Conservation (phyloP, 352 stramenopile genomes). For the Phytophthora colocasiae region DNA sequence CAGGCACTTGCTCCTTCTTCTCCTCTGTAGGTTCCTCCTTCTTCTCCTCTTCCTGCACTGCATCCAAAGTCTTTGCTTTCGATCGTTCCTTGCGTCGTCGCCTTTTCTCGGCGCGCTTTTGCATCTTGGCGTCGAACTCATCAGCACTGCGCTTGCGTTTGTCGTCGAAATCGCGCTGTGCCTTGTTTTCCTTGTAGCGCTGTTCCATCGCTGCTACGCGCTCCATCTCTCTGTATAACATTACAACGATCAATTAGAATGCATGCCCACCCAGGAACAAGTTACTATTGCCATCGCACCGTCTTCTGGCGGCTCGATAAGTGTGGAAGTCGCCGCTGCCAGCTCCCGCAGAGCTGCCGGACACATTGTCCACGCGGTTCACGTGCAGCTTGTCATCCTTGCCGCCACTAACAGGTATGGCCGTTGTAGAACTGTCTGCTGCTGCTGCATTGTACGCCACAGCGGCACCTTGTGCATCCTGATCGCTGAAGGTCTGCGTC, state of each 20-base stretch:
- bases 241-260: neutral
- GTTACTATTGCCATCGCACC: conserved; percentile 35
- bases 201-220: conserved; percentile 92
- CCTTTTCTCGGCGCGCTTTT: conserved; percentile 83
- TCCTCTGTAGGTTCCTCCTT: conserved; percentile 35
- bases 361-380: conserved; percentile 95
- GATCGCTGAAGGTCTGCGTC: conserved; percentile 86
- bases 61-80: conserved; percentile 53
- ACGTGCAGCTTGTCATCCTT: conserved; percentile 50
- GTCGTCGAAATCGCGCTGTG: conserved; percentile 70
- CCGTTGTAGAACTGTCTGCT: neutral
- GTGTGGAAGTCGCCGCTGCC: conserved; percentile 97
- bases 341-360: conserved; percentile 93
- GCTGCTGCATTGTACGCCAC: conserved; percentile 53
- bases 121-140: conserved; percentile 72
- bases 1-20: conserved; percentile 35
- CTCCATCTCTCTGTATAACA: conserved; percentile 82
- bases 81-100: conserved; percentile 76
- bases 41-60: conserved; percentile 25
- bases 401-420: conserved; percentile 8
- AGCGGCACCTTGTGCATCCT: conserved; percentile 76
- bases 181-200: conserved; percentile 69
- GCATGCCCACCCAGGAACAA: neutral
- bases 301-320: conserved; percentile 93
- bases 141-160: conserved; percentile 70